phyloP scores from a whole-genome alignment of 2,329 filamentous ascomycete genomes.

The Pseudonectria buxi region DNA sequence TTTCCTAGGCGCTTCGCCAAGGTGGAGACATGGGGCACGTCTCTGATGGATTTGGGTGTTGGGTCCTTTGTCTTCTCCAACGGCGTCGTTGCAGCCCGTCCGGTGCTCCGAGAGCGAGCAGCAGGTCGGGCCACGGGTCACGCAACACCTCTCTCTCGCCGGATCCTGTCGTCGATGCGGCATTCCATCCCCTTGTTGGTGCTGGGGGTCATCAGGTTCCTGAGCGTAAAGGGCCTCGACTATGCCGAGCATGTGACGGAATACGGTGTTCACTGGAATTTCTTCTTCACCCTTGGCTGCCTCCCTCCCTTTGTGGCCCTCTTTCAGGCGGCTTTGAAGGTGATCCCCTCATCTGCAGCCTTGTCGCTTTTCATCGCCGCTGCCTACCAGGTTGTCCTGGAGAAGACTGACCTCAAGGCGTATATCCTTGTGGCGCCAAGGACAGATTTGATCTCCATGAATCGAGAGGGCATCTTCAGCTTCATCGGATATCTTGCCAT shows the following conservation, averaged over 20 bases:
- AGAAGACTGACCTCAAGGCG: constrained; percentile 69
- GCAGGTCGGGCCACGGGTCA: constrained; percentile 44
- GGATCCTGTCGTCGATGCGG: constrained; percentile 61
- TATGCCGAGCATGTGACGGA: constrained; percentile 97
- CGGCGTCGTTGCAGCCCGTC: constrained; percentile 81
- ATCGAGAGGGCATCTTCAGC: constrained; percentile 92
- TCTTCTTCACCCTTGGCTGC: constrained; percentile 92
- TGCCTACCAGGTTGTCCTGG: constrained; percentile 68
- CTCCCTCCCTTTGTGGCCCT: constrained; percentile 83
- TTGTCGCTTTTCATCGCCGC: constrained; percentile 64
- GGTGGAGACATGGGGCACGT: constrained; percentile 98
- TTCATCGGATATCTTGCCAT: constrained; percentile 92
- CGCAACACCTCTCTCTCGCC: constrained; percentile 42
- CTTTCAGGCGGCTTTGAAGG: constrained; percentile 63
- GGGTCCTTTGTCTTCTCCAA: constrained; percentile 96
- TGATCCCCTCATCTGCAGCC: constrained; percentile 70
- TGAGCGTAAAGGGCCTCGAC: constrained; percentile 87
- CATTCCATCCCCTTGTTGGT: constrained; percentile 78
- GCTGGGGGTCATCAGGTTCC: constrained; percentile 72
- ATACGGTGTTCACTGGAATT: constrained; percentile 99
- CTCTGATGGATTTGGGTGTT: constrained; percentile 96
- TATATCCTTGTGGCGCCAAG: constrained; percentile 80
- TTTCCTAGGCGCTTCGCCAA: constrained; percentile 95
- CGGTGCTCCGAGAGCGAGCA: constrained; percentile 63
- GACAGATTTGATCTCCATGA: constrained; percentile 74